phyloP scores from a whole-genome alignment of 208 protist genomes.

The Leishmania guyanensis region DNA sequence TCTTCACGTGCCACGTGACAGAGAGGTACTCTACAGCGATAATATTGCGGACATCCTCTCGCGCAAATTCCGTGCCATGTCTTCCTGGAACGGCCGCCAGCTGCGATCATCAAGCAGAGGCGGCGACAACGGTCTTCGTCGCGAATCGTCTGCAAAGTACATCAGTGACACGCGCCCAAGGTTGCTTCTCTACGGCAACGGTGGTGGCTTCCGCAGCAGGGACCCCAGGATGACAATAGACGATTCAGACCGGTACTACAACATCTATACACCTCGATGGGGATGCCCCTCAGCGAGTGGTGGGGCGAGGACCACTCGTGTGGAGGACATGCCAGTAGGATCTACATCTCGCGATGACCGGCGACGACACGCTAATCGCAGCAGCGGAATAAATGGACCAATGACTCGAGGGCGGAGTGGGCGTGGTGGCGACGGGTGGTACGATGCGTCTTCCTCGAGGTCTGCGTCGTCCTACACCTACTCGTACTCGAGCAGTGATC shows the following conservation, averaged over 20 bases:
- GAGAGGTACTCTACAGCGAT: neutral
- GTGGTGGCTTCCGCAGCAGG: neutral
- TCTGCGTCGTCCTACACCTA: slow-evolving; percentile 29
- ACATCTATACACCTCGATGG: neutral
- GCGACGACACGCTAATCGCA: neutral
- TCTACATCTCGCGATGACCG: neutral
- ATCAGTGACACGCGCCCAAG: neutral
- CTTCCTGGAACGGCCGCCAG: slow-evolving; percentile 10
- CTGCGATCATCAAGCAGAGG: neutral
- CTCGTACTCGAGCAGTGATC: slow-evolving; percentile 24
- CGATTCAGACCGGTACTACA: neutral
- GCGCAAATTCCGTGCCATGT: slow-evolving; percentile 27
- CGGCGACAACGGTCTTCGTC: neutral
- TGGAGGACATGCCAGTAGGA: neutral
- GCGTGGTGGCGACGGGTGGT: neutral
- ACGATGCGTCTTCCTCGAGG: slow-evolving; percentile 1
- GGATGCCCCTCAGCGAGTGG: neutral
- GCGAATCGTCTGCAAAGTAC: neutral
- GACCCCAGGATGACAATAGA: neutral
- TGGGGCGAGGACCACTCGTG: neutral
- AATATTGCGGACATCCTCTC: slow-evolving; percentile 20
- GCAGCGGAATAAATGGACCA: too few species aligned
- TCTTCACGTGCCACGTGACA: neutral
- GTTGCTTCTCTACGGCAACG: slow-evolving; percentile 17
- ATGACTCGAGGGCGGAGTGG: neutral